Base-by-base conservation (phyloP, 2,329 filamentous ascomycete genomes). In the Stenocarpella maydis region DNA sequence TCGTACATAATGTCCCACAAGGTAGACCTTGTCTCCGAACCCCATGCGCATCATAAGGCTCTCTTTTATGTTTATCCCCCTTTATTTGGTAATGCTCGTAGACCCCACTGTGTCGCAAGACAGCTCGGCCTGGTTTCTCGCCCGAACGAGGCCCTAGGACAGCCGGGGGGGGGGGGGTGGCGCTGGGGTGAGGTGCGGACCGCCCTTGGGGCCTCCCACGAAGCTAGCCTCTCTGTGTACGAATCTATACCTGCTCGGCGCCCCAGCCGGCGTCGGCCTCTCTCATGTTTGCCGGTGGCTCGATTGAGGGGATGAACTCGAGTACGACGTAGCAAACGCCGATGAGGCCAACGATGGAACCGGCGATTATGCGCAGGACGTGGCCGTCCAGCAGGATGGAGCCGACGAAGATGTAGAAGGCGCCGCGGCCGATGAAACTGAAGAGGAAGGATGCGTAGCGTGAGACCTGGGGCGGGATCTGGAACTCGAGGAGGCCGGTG, bases 401-500 rank as follows among this genome's bases (percentile, higher is more conserved):
- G 74, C 95, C 96, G 76, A 97, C 86, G 82, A 99, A 98, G 82
- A 98, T 88, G 87, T 99, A 99, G 86, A 99, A 98, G 80, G 94
- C 86, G 82, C 96, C 96, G 78, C 96, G 94, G 72, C 96, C 96
- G 75, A 98, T 84, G 87, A 99, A 98, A 69, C 93, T 97, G 86
- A 98, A 98, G 82, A 98, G 91, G 86, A 99, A 99, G 14, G 94
- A 97, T 67, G 94, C 95, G 85, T 98, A 97, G 83, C 94, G 91
- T 69, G 94, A 92, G 67, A 97, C 87, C 80, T 97, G 95, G 70
- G 95, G 93, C 63, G 96, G 95, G 75, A 98, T 95, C 82, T 97
- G 92, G 84, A 98, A 97, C 82, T 99, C 96, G 41, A 64, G 17
- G 54, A 72, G 71, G 49, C 69, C 71, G 50, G 71, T 72, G 52